phyloP scores from a whole-genome alignment of 306 rosid genomes.

The Quercus gilva region DNA sequence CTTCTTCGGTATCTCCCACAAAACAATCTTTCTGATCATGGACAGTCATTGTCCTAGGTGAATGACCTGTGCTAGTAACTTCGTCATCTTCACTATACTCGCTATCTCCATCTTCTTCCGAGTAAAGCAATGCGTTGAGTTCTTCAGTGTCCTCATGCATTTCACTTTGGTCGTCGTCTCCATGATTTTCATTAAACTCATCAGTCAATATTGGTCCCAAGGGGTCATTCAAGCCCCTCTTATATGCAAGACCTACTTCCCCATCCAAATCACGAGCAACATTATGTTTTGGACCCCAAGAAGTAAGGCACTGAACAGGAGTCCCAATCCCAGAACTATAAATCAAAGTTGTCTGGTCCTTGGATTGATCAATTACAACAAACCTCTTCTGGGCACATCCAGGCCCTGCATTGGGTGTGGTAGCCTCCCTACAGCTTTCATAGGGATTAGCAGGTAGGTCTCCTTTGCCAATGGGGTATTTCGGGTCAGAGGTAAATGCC shows the following conservation, averaged over 20 bases:
- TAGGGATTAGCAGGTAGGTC: conserved; percentile 21
- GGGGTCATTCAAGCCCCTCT: conserved; percentile 32
- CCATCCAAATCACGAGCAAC: conserved; percentile 29
- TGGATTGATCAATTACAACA: conserved; percentile 65
- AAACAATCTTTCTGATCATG: conserved; percentile 35
- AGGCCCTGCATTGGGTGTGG: conserved; percentile 23
- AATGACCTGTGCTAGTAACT: conserved; percentile 96
- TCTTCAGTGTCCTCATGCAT: conserved; percentile 96
- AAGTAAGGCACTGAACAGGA: conserved; percentile 48
- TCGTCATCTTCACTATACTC: conserved; percentile 68
- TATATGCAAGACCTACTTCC: conserved; percentile 24
- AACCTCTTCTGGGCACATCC: conserved; percentile 52
- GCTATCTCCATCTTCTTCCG: conserved; percentile 58
- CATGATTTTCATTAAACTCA: conserved; percentile 44
- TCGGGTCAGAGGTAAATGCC: conserved; percentile 43
- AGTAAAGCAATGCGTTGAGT: conserved; percentile 86
- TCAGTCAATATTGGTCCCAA: conserved; percentile 42
- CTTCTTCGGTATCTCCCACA: conserved; percentile 38
- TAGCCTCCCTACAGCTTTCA: conserved; percentile 27
- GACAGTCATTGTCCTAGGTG: conserved; percentile 71
- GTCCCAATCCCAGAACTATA: conserved; percentile 55
- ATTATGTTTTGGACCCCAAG: conserved; percentile 42
- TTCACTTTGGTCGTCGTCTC: conserved; percentile 59
- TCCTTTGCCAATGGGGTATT: conserved; percentile 22
- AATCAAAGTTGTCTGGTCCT: conserved; percentile 63